Percentiles rank a stretch among this genome's conserved stretches.
These are phyloP conservation scores for Geotrichum fermentans DNA, from an alignment of 1,139 yeast genomes.

Conservation along the genomic window DNA sequence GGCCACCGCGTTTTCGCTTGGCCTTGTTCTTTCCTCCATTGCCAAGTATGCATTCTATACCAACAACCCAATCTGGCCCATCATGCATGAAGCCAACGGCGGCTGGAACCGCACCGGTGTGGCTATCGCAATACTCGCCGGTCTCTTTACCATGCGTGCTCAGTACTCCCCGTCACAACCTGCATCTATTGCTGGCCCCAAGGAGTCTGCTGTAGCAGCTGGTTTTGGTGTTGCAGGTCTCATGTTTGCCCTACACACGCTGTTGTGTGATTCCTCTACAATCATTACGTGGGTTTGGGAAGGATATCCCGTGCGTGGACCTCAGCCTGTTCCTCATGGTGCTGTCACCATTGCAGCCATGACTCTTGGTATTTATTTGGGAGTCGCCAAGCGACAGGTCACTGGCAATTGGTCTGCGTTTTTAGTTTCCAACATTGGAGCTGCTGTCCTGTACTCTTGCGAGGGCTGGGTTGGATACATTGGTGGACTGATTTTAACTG, in stretches of 20 bases:
- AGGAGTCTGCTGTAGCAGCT: slow-evolving; percentile 43
- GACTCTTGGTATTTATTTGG: slow-evolving; percentile 53
- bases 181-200: slow-evolving; percentile 28
- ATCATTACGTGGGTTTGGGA: slow-evolving; percentile 90
- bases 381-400: slow-evolving; percentile 34
- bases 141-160: slow-evolving; percentile 48
- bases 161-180: slow-evolving; percentile 28
- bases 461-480: slow-evolving; percentile 78
- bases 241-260: slow-evolving; percentile 66
- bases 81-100: slow-evolving; percentile 79
- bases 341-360: slow-evolving; percentile 58
- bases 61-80: slow-evolving; percentile 95
- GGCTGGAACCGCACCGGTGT: slow-evolving; percentile 78
- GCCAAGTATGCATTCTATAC: slow-evolving; percentile 73
- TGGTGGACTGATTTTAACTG: slow-evolving; percentile 66
- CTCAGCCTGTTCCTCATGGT: slow-evolving; percentile 87
- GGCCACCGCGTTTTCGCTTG: slow-evolving; percentile 61
- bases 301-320: slow-evolving; percentile 84
- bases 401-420: slow-evolving; percentile 32
- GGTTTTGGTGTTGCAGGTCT: slow-evolving; percentile 74
- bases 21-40: slow-evolving; percentile 66
- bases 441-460: slow-evolving; percentile 46
- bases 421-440: slow-evolving; percentile 38
- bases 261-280: slow-evolving; percentile 78
- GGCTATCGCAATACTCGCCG: slow-evolving; percentile 58